phyloP scores from a whole-genome alignment of 208 protist genomes.

The Trypanosomatidae sp. region DNA sequence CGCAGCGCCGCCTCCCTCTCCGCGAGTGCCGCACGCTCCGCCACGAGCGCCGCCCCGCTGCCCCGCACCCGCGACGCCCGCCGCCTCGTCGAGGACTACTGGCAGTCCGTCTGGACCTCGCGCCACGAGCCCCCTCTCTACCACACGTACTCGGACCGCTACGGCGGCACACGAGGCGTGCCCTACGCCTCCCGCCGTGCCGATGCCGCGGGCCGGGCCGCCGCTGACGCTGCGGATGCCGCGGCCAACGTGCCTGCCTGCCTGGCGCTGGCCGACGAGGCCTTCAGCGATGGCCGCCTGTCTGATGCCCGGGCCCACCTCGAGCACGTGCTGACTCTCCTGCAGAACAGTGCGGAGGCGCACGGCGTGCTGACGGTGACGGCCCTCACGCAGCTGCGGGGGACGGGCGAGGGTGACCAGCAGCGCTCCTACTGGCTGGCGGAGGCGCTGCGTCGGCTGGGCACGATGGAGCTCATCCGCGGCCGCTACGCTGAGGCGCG shows the following conservation, averaged over 20 bases:
- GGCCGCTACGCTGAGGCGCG: conserved; percentile 59
- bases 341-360: conserved; percentile 53
- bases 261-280: conserved; percentile 32
- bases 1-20: neutral
- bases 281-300: conserved; percentile 39
- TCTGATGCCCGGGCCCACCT: conserved; percentile 40
- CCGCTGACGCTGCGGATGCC: neutral
- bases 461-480: conserved; percentile 57
- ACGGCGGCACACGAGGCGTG: conserved; percentile 56
- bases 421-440: conserved; percentile 34
- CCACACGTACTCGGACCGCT: conserved; percentile 76
- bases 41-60: neutral
- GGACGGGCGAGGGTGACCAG: conserved; percentile 9
- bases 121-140: conserved; percentile 65
- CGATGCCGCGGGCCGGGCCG: neutral
- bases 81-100: conserved; percentile 79
- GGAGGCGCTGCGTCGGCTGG: conserved; percentile 51
- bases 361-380: conserved; percentile 17
- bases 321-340: conserved; percentile 50
- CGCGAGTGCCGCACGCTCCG: neutral
- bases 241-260: conserved; percentile 21
- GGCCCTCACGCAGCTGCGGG: conserved; percentile 14
- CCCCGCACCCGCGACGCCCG: conserved; percentile 8
- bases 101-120: conserved; percentile 49
- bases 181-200: conserved; percentile 51